Evolutionary conservation across 129 eudicot species (phyloP), one percentile per base, ranked within the genome.

Genomic region (Helianthus annuus): DNA sequence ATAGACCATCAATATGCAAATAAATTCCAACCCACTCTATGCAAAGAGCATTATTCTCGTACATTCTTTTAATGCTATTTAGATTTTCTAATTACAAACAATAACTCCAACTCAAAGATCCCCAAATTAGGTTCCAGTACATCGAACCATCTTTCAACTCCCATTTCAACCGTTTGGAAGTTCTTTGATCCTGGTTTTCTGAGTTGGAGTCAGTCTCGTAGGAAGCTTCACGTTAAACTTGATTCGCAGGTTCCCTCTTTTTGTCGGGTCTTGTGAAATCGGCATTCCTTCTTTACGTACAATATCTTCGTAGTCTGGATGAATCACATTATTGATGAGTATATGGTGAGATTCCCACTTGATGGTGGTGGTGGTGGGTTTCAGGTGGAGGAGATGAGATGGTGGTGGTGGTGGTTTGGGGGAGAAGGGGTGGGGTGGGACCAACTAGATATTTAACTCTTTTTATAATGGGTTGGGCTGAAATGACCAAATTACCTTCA

Each of bases 271-370:
- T 32, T 80, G 74, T 0, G 80, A 67, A 61, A 74, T 68, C 34
- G 84, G 80, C 84, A 80, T 80, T 12, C 84, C 84, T 45, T 80
- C 84, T 7, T 10, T 69, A 5, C 48, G 76, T 5, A 80, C 80
- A 24, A 80, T 16, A 45, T 68, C 72, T 68, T 74, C 84, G 1
- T 80, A 74, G 0, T 32, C 71, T 5, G 80, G 80, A 54, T 64
- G 51, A 34, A 75, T 75, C 22, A 76, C 67, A 27, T 70, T 68
- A 7, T 51, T 69, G 7, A 80, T 42, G 0, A 75, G 74, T n/a
- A n/a, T 24, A 83, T 60, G n/a, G 78, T 46, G 1, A 83, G 59
- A 39, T 55, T 70, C 52, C 86, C n/a, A n/a, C n/a, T n/a, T n/a
- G n/a, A n/a, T n/a, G n/a, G n/a, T n/a, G n/a, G n/a, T n/a, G n/a